These are phyloP conservation scores for Colletotrichum simmondsii DNA, from an alignment of 2,329 filamentous ascomycete species.

Conservation along the genomic window DNA sequence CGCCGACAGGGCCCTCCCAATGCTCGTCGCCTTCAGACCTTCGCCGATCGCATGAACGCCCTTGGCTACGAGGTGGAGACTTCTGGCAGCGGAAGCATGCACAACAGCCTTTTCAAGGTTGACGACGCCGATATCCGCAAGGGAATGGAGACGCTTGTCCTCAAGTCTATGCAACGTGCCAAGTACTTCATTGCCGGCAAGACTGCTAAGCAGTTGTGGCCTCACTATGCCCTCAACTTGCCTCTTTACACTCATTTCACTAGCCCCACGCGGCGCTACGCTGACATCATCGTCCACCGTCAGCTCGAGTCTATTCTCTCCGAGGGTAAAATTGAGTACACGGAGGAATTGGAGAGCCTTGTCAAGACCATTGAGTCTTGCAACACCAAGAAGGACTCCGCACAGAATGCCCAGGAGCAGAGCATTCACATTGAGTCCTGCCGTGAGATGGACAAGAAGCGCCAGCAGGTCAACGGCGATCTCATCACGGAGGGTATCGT, in stretches of 20 bases:
- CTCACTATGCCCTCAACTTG: slow-evolving; percentile 92
- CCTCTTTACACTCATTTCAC: slow-evolving; percentile 98
- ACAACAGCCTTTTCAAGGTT: slow-evolving; percentile 95
- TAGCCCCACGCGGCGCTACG: slow-evolving; percentile 92
- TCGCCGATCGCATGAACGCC: slow-evolving; percentile 91
- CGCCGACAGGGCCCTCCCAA: slow-evolving; percentile 89
- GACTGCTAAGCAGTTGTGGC: slow-evolving; percentile 79
- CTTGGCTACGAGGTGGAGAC: slow-evolving; percentile 92
- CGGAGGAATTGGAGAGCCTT: slow-evolving; percentile 87
- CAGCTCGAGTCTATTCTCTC: slow-evolving; percentile 91
- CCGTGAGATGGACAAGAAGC: slow-evolving; percentile 92
- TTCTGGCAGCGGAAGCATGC: slow-evolving; percentile 87
- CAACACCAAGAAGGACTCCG: slow-evolving; percentile 99
- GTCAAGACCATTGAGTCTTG: slow-evolving; percentile 94
- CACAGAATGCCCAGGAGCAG: slow-evolving; percentile 97
- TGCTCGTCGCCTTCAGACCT: slow-evolving; percentile 86
- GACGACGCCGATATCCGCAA: slow-evolving; percentile 90
- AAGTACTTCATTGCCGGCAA: slow-evolving; percentile 94
- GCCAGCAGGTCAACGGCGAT: slow-evolving; percentile 87
- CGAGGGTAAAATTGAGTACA: slow-evolving; percentile 84
- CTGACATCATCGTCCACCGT: slow-evolving; percentile 94
- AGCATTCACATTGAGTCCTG: slow-evolving; percentile 99
- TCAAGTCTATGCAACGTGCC: slow-evolving; percentile 96
- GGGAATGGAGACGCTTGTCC: slow-evolving; percentile 95
- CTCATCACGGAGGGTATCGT: slow-evolving; percentile 96